Evolutionary conservation across 192 early-diverging fungal genomes (phyloP), one percentile per base, ranked within the genome.

Genomic region (Coemansia reversa): DNA sequence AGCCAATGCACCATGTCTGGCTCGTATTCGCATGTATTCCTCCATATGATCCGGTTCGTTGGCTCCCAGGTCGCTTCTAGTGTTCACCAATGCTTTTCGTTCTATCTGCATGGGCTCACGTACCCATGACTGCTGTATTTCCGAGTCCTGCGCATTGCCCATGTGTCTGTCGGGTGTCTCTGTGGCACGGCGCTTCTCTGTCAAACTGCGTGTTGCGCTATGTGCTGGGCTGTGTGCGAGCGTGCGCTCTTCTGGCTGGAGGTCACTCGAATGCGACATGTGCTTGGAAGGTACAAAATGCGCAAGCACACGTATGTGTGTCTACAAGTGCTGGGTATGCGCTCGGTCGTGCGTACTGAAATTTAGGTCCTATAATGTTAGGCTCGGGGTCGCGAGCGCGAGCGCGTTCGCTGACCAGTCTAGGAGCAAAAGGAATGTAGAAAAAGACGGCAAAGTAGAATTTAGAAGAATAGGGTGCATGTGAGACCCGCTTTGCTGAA

Each of bases 251-350:
- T 64, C 62, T n/a, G 50, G n/a, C 22, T 59, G 63, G 56, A 60
- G 29, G 56, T 73, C 70, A 47, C 66, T 65, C 59, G 66, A 69
- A 33, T 69, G 76, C 59, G 75, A 54, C 69, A 69, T 74, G 32
- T 32, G 51, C 23, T 48, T 33, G 25, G 9, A 25, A 54, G 3
- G 50, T 53, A 19, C 20, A 11, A 29, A 53, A 53, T 23, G 30
- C 29, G 57, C 22, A 28, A 47, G 48, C 27, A 27, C 23, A 50
- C 47, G 11, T 12, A 47, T 20, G 35, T 19, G 14, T 24, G 47
- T 28, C 23, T 4, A 30, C 18, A 14, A 18, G 56, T 55, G n/a
- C 22, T 11, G 24, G 39, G 18, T 55, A 30, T 3, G 29, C 14
- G 39, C 39, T 45, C 12, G 39, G 39, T 45, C 12, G 39, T 45